Evolutionary conservation across 345 rosid species (phyloP).

Genomic region (Bruguiera sexangula): DNA sequence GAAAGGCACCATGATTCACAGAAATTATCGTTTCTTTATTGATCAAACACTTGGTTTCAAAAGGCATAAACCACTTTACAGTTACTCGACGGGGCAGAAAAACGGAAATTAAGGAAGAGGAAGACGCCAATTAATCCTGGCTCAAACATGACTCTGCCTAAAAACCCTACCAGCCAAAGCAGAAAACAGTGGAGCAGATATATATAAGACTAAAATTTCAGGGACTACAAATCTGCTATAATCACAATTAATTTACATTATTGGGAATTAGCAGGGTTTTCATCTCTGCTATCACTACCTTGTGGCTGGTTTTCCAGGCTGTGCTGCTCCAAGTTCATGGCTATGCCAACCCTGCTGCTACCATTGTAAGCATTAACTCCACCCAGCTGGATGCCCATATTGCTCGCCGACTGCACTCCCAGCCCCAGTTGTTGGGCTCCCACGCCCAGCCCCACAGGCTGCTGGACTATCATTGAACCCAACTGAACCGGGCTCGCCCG

Average conservation of each 20-base stretch:
- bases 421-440: conserved; percentile 59
- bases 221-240: neutral
- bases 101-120: too few species aligned
- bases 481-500: conserved; percentile 55
- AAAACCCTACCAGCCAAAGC: neutral
- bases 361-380: conserved; percentile 20
- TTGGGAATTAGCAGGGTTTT: conserved; percentile 41
- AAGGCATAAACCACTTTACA: too few species aligned
- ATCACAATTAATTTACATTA: conserved; percentile 5
- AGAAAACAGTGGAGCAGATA: neutral
- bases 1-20: too few species aligned
- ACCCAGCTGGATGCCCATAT: conserved; percentile 43
- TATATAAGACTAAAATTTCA: neutral
- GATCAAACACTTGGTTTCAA: too few species aligned
- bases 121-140: too few species aligned
- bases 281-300: conserved; percentile 48
- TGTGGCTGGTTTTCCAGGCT: conserved; percentile 40
- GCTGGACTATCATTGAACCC: conserved; percentile 67
- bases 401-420: conserved; percentile 41
- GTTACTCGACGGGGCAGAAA: too few species aligned
- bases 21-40: too few species aligned
- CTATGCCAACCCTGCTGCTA: conserved; percentile 42
- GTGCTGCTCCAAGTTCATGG: conserved; percentile 55
- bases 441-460: conserved; percentile 33
- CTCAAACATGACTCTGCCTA: too few species aligned